Evolutionary conservation across 2,329 filamentous ascomycete species (phyloP).

Genomic region (Fusarium pseudonygamai): DNA sequence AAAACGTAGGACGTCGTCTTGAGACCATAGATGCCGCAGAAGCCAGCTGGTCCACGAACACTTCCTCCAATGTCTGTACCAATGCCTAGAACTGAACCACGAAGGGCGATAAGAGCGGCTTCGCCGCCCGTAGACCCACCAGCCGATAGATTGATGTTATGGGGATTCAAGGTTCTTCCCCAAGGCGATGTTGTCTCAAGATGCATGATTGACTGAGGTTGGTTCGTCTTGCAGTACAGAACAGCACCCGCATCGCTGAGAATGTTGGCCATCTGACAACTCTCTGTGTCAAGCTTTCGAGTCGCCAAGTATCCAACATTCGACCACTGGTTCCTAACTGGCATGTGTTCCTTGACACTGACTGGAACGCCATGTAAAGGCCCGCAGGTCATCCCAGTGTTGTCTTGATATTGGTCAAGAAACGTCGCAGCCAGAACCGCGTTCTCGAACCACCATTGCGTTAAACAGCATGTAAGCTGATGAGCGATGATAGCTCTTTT

Average conservation of each 20-base stretch:
- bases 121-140: slow-evolving; percentile 72
- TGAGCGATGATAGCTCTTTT: slow-evolving; percentile 64
- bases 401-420: slow-evolving; percentile 54
- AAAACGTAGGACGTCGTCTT: slow-evolving; percentile 39
- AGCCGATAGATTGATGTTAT: slow-evolving; percentile 65
- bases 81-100: slow-evolving; percentile 51
- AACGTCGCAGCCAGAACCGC: slow-evolving; percentile 54
- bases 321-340: slow-evolving; percentile 59
- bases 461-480: slow-evolving; percentile 63
- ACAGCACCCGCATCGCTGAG: slow-evolving; percentile 65
- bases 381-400: slow-evolving; percentile 44
- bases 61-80: slow-evolving; percentile 53
- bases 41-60: slow-evolving; percentile 43
- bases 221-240: slow-evolving; percentile 62
- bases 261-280: slow-evolving; percentile 66
- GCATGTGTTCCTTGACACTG: slow-evolving; percentile 61
- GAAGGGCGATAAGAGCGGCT: slow-evolving; percentile 50
- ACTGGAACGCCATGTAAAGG: slow-evolving; percentile 40
- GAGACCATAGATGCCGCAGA: slow-evolving; percentile 44
- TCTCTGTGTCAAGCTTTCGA: slow-evolving; percentile 56
- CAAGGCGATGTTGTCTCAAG: slow-evolving; percentile 68
- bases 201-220: slow-evolving; percentile 64
- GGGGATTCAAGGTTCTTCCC: slow-evolving; percentile 68
- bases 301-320: slow-evolving; percentile 61
- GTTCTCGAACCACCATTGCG: slow-evolving; percentile 60